Base-by-base conservation (phyloP, 2,329 filamentous ascomycete genomes). In the Lasiodiplodia gonubiensis region DNA sequence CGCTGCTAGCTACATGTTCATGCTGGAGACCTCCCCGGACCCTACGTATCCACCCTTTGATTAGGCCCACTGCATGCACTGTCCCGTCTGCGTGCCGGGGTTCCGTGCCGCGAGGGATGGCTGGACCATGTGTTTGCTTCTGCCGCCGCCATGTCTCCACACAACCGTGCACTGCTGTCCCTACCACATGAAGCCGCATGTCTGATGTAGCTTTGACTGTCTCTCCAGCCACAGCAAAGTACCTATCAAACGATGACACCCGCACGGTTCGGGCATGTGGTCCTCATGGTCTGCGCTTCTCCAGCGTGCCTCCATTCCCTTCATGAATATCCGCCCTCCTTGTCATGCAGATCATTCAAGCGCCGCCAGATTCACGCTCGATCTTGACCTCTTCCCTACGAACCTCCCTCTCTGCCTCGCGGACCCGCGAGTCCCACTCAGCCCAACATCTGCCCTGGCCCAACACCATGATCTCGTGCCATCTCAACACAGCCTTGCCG, bases 401-500 rank as follows among this genome's bases (percentile, higher is more conserved):
- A 2, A 94, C 82, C 10, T 83, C 82, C 66, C 87, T 85, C 79
- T 95, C 92, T 8, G 88, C 85, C 69, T 84, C 82, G 77, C 87
- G 86, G 14, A 94, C 78, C 60, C 90, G 83, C 39, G 86, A 84
- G 78, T 96, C 91, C 74, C 90, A 88, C 63, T 90, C 88, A 25
- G 90, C 90, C 81, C 93, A 89, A 68, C 86, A 86, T 71, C 88
- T 86, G 0, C 90, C 90, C 71, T 87, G 88, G 12, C 86, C 85
- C 57, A 97, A 81, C 52, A 95, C 83, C 3, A 88, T 87, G 27
- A 87, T 81, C 76, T 93, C 89, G 78, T 94, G 93, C 90, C 92
- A 96, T 42, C 70, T 77, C 77, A 79, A 77, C 66, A 82, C 77
- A 12, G 81, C 55, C 55, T 78, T 71, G 77, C 88, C 91, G 80